Percentiles rank a stretch among this genome's conserved stretches.
phyloP scores from a whole-genome alignment of 208 protist genomes.

The Trypanosoma lewisi region DNA sequence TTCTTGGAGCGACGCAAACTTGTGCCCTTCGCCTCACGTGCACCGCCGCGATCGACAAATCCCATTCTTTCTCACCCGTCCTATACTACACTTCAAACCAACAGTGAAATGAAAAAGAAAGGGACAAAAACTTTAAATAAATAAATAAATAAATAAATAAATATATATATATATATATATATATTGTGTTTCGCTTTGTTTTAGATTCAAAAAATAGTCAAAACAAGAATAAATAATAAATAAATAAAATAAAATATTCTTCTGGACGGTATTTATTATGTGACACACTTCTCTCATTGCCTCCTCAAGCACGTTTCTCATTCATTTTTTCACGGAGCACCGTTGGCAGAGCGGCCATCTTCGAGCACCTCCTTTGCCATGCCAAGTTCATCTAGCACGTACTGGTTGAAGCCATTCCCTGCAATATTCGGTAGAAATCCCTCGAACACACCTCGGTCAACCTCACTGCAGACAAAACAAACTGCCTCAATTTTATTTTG shows the following conservation, averaged over 20 bases:
- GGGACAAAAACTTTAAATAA: not conserved
- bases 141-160: constrained; percentile 3
- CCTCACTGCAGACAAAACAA: constrained; percentile 74
- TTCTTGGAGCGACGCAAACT: constrained; percentile 80
- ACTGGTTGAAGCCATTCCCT: constrained; percentile 76
- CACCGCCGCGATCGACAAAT: constrained; percentile 82
- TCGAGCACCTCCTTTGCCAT: constrained; percentile 53
- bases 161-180: constrained; percentile 12
- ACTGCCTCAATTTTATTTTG: constrained; percentile 82
- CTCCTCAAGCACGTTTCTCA: not conserved
- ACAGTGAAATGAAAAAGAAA: not conserved
- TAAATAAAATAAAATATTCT: constrained; percentile 22
- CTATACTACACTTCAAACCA: not conserved
- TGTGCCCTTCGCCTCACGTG: constrained; percentile 70
- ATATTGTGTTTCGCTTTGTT: no score
- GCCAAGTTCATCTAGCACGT: constrained; percentile 80
- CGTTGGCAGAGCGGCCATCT: constrained; percentile 58
- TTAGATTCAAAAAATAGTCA: not conserved
- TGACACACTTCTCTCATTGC: not conserved
- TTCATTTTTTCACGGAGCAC: constrained; percentile 23
- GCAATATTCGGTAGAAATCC: constrained; percentile 50
- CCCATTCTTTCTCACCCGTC: constrained; percentile 39
- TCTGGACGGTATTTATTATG: not conserved
- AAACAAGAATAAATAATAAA: constrained; percentile 12
- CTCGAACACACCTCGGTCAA: constrained; percentile 64